A percentile compares a stretch with the other conserved stretches of the same genome.
Conservation (phyloP, 306 rosid genomes). For the Corylus heterophylla region DNA sequence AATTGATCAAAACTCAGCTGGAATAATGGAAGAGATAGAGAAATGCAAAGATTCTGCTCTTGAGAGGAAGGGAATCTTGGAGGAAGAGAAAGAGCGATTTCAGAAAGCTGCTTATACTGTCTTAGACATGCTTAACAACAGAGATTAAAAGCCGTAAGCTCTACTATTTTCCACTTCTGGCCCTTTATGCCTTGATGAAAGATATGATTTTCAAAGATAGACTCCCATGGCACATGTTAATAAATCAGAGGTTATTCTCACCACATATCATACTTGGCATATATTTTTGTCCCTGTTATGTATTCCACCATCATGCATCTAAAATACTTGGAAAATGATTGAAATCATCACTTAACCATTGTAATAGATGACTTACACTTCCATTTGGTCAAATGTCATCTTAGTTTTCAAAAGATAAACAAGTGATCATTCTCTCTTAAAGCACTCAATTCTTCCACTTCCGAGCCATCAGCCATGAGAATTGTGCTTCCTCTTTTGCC, state of each 20-base stretch:
- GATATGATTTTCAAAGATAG: background rate
- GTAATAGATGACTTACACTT: background rate
- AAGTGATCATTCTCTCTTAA: conserved; percentile 73
- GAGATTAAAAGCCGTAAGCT: conserved; percentile 40
- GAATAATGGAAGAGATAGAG: conserved; percentile 63
- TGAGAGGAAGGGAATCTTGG: conserved; percentile 62
- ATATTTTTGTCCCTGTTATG: conserved; percentile 2
- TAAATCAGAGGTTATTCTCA: conserved; percentile 4
- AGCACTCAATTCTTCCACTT: conserved; percentile 62
- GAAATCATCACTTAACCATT: background rate
- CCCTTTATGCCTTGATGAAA: background rate
- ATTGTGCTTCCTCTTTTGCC: conserved; percentile 65
- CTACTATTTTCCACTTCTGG: conserved; percentile 3
- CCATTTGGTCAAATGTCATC: conserved; percentile 5
- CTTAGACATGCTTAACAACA: conserved; percentile 59
- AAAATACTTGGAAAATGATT: background rate
- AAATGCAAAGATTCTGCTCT: conserved; percentile 58
- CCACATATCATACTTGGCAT: background rate
- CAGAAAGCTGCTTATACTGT: conserved; percentile 82
- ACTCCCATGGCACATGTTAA: background rate
- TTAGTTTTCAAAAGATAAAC: conserved; percentile 51
- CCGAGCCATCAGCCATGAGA: conserved; percentile 72
- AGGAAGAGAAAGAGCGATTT: conserved; percentile 68
- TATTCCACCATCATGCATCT: conserved; percentile 3
- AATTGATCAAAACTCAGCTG: conserved; percentile 60